Evolutionary conservation across 2,329 filamentous ascomycete genomes (phyloP).

Genomic region (Fusarium sp.): DNA sequence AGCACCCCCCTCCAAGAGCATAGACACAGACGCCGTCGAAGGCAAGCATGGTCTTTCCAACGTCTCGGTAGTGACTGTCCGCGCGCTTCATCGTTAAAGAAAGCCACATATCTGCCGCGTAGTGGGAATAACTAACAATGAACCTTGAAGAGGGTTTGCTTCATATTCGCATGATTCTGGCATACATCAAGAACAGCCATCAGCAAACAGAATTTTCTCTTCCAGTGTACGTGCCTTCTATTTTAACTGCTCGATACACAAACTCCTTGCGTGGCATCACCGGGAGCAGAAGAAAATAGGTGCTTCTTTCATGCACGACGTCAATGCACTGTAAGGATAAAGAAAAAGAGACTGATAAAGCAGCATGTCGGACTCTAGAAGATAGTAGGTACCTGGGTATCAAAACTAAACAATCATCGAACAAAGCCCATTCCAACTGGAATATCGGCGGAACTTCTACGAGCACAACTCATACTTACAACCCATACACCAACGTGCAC

Average conservation of each 20-base stretch:
- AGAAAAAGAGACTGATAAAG: neutral
- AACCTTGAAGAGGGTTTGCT: constrained; percentile 1
- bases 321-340: neutral
- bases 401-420: neutral
- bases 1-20: neutral
- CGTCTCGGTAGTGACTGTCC: neutral
- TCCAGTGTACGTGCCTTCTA: neutral
- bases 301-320: neutral
- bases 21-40: neutral
- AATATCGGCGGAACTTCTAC: neutral
- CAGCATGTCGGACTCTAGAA: neutral
- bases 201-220: neutral
- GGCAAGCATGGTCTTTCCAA: neutral
- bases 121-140: neutral
- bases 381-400: neutral
- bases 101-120: neutral
- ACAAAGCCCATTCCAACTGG: neutral
- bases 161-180: neutral
- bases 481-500: neutral
- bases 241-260: too few relatives aligned
- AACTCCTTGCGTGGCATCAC: too few relatives aligned
- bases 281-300: too few relatives aligned
- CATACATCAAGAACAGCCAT: neutral
- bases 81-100: neutral
- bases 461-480: neutral